These are phyloP conservation scores for Mimosa pudica DNA, from an alignment of 306 rosid genomes.

Conservation along the genomic window DNA sequence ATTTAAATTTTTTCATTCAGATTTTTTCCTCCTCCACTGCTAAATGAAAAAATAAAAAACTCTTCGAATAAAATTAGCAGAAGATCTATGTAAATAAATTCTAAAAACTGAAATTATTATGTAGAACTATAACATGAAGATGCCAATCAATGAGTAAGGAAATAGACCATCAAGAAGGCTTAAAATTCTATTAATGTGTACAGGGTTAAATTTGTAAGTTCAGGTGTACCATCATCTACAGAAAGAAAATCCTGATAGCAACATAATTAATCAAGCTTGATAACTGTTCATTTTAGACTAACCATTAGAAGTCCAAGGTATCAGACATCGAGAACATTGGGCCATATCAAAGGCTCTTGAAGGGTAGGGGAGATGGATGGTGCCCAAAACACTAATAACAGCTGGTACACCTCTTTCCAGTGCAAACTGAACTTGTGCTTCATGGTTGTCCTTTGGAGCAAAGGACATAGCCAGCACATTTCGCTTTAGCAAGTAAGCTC, in stretches of 20 bases:
- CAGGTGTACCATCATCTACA: slow-evolving; percentile 14
- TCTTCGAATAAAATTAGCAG: slow-evolving; percentile 17
- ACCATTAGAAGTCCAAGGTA: slow-evolving; percentile 92
- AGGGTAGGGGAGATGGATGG: slow-evolving; percentile 86
- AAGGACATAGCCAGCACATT: slow-evolving; percentile 91
- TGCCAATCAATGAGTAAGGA: neutral
- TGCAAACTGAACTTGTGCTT: slow-evolving; percentile 99
- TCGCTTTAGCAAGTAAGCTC: slow-evolving; percentile 91
- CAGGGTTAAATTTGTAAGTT: slow-evolving; percentile 13
- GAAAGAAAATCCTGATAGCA: slow-evolving; percentile 31
- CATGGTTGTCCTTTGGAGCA: slow-evolving; percentile 97
- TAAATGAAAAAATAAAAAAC: slow-evolving; percentile 2
- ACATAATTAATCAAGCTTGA: slow-evolving; percentile 21
- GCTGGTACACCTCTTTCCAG: slow-evolving; percentile 97
- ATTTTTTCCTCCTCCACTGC: neutral
- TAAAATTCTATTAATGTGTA: slow-evolving; percentile 7
- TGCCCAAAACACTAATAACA: slow-evolving; percentile 87
- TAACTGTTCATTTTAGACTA: slow-evolving; percentile 40
- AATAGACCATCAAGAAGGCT: slow-evolving; percentile 2
- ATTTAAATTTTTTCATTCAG: neutral
- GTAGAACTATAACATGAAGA: slow-evolving; percentile 2
- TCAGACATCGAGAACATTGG: slow-evolving; percentile 95
- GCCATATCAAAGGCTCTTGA: slow-evolving; percentile 97
- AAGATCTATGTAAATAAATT: slow-evolving; percentile 25
- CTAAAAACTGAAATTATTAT: neutral